These are phyloP conservation scores for Quercus agrifolia DNA, from an alignment of 306 rosid species.

Conservation along the genomic window DNA sequence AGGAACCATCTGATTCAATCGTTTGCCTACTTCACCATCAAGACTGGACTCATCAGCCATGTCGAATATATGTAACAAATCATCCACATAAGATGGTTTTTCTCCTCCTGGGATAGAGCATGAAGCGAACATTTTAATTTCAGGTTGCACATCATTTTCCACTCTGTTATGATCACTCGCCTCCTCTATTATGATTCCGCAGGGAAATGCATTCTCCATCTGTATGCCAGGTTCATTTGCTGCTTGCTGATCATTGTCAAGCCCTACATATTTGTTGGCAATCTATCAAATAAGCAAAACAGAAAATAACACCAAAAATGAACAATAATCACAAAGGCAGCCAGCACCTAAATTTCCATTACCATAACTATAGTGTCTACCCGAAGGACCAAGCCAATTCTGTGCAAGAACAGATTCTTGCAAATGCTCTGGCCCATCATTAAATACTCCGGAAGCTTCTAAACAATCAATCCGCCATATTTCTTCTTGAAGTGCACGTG, in stretches of 20 bases:
- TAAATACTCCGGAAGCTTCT: slow-evolving; percentile 44
- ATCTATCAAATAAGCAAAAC: slow-evolving; percentile 20
- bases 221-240: slow-evolving; percentile 23
- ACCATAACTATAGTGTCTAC: slow-evolving; percentile 44
- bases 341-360: neutral
- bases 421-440: slow-evolving; percentile 37
- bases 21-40: slow-evolving; percentile 92
- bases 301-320: slow-evolving; percentile 5
- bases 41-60: slow-evolving; percentile 72
- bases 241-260: slow-evolving; percentile 34
- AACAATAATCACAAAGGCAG: slow-evolving; percentile 18
- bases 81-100: slow-evolving; percentile 31
- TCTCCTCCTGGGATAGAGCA: slow-evolving; percentile 43
- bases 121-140: slow-evolving; percentile 33
- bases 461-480: slow-evolving; percentile 53
- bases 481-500: slow-evolving; percentile 63
- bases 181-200: slow-evolving; percentile 10
- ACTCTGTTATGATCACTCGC: slow-evolving; percentile 24
- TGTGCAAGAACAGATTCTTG: slow-evolving; percentile 63
- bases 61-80: slow-evolving; percentile 43
- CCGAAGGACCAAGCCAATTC: slow-evolving; percentile 65
- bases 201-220: slow-evolving; percentile 27
- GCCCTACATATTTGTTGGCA: slow-evolving; percentile 39
- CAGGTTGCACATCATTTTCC: slow-evolving; percentile 25
- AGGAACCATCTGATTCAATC: slow-evolving; percentile 80